phyloP scores from a whole-genome alignment of 495 filamentous ascomycete genomes.

The Neurospora sp. region DNA sequence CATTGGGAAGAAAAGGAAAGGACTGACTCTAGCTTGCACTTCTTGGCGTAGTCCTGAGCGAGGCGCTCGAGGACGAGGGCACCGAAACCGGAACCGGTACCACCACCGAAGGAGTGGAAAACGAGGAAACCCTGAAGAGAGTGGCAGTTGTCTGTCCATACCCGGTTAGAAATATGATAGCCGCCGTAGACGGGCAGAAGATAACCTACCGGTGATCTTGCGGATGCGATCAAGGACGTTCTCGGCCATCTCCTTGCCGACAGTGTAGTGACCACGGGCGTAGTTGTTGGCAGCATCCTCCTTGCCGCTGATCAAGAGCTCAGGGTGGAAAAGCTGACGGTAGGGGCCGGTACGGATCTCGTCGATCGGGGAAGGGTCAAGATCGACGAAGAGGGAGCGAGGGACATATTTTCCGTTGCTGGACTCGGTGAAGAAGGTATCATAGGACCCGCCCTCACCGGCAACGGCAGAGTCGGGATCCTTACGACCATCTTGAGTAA shows the following conservation, averaged over 20 bases:
- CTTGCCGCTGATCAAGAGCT: conserved; percentile 80
- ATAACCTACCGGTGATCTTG: conserved; percentile 57
- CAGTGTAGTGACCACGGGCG: conserved; percentile 86
- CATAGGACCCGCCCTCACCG: conserved; percentile 60
- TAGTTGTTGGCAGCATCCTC: conserved; percentile 96
- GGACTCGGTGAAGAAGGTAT: conserved; percentile 90
- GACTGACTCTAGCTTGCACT: conserved; percentile 69
- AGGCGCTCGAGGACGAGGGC: conserved; percentile 80
- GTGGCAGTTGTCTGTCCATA: conserved; percentile 66
- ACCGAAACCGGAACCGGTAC: conserved; percentile 86
- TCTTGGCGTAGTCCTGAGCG: conserved; percentile 84
- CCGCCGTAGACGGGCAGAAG: neutral
- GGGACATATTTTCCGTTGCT: conserved; percentile 82
- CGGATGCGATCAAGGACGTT: conserved; percentile 76
- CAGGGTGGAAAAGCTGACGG: conserved; percentile 82
- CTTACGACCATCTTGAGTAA: conserved; percentile 63
- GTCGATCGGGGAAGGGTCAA: conserved; percentile 85
- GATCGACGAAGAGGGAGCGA: conserved; percentile 79
- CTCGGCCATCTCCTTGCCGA: conserved; percentile 85
- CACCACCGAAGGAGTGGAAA: conserved; percentile 91
- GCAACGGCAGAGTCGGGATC: conserved; percentile 53
- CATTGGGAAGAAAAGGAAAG: neutral
- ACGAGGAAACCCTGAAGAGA: conserved; percentile 86
- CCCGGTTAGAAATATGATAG: conserved; percentile 10
- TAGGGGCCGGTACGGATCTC: conserved; percentile 79